A percentile compares a stretch with the other conserved stretches of the same genome.
These are phyloP conservation scores for Pythium dissimile DNA, from an alignment of 352 stramenopile genomes.

Conservation along the genomic window DNA sequence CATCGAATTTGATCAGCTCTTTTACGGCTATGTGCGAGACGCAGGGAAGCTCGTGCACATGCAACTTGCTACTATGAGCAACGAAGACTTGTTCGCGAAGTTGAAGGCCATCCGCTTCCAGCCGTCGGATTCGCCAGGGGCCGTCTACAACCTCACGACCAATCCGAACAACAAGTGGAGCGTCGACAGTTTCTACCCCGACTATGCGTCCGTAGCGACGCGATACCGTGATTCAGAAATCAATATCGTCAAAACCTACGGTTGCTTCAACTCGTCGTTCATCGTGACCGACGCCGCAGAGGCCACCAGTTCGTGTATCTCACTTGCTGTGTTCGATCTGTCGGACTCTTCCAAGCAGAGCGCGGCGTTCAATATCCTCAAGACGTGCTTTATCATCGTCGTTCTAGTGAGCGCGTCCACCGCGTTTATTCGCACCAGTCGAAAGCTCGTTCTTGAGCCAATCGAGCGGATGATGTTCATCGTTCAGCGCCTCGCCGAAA, in stretches of 20 bases:
- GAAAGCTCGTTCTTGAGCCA: constrained; percentile 81
- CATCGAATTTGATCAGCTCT: constrained; percentile 50
- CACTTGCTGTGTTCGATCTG: constrained; percentile 85
- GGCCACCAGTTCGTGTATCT: constrained; percentile 53
- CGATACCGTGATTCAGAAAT: constrained; percentile 54
- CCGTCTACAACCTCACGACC: constrained; percentile 42
- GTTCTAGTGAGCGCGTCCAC: constrained; percentile 77
- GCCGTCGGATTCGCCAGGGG: constrained; percentile 24
- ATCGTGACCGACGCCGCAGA: constrained; percentile 49
- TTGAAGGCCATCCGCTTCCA: constrained; percentile 53
- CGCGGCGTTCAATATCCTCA: constrained; percentile 82
- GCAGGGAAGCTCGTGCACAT: constrained; percentile 51
- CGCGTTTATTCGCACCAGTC: constrained; percentile 80
- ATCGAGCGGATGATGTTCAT: constrained; percentile 92
- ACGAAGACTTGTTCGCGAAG: constrained; percentile 25
- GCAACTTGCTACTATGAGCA: constrained; percentile 54
- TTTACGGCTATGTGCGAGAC: constrained; percentile 68
- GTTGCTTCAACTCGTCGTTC: constrained; percentile 68
- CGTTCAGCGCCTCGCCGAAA: constrained; percentile 85
- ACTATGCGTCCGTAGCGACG: constrained; percentile 37
- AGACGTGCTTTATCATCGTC: constrained; percentile 86
- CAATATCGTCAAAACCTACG: constrained; percentile 76
- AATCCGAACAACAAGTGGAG: constrained; percentile 68
- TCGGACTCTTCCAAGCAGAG: constrained; percentile 37
- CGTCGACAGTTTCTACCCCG: constrained; percentile 24